Base-by-base conservation (phyloP, 2,329 filamentous ascomycete genomes). In the Xylariaceae sp. region DNA sequence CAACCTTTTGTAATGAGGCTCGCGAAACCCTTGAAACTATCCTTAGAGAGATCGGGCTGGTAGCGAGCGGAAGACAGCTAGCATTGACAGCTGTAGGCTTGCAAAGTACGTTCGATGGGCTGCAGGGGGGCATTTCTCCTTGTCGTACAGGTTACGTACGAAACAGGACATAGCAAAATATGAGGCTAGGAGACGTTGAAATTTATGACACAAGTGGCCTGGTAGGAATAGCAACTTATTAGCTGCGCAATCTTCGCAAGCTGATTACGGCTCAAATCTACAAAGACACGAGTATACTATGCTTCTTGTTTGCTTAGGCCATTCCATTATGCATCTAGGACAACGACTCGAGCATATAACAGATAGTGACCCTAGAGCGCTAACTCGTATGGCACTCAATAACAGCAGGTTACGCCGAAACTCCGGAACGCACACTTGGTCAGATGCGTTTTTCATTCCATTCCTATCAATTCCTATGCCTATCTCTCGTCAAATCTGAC, bases 361-460 rank as follows among this genome's bases (percentile, higher is more conserved):
- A n/a, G n/a, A n/a, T n/a, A n/a, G n/a, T n/a, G n/a, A n/a, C 19
- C 34, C 28, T 14, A 14, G 12, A 37, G 29, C n/a, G 16, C 31
- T 31, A 21, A 12, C 31, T 39, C 24, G 31, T 24, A 23, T 29
- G 12, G 23, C 9, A 14, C 19, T 17, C 14, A 24, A n/a, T 4
- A 24, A 47, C 34, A 19, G 50, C 7, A 37, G 8, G 26, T 49
- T 29, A 60, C 53, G 44, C 57, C 57, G 6, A 40, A 49, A 60
- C 57, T 36, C 57, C 53, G 3, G 5, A 31, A 52, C 14, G 19
- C 6, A 48, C 24, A 33, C 28, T 16, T 12, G 21, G 31, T 48
- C 14, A 17, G 12, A 28, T 19, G 11, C 33, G 12, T 26, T 33
- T 17, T 19, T n/a, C 31, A n/a, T 14, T 19, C 23, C 48, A 5